Base-by-base conservation (phyloP, 148 eudicot genomes). In the Selenicereus undatus region DNA sequence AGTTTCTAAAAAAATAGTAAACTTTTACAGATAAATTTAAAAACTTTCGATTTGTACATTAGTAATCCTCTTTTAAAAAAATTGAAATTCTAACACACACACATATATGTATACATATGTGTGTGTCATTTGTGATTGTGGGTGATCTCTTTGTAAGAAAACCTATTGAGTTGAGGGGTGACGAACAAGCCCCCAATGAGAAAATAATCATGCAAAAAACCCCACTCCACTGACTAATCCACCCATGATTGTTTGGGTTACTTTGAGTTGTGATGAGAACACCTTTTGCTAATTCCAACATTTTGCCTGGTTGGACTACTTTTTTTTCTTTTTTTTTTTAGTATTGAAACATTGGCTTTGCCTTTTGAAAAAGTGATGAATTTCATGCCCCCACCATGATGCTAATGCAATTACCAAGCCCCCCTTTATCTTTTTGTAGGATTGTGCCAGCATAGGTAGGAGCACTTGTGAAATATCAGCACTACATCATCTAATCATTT, bases 201-300 rank as follows among this genome's bases (percentile, higher is more conserved):
- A 72, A 77, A 77, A 72, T 72, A 72, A 82, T 72, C 32, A 77
- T n/a, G 45, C 10, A 76, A 54, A 32, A 76, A 70, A 74, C 39
- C 76, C 58, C 73, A 50, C 29, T 48, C 80, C 73, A 77, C 81
- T 20, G 11, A 72, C 68, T 73, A 51, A 60, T 14, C 24, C 54
- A 13, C 11, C 35, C 30, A 29, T 26, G 76, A 74, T 24, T 74
- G 76, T 30, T 26, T 48, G 4, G 68, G 27, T n/a, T 36, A 14
- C 35, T 45, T 45, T 22, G 6, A 18, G 22, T 73, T 48, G n/a
- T 17, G 43, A 42, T 21, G 30, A 26, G 35, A 27, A 6, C 72
- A 48, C 50, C 85, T 79, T 83, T 83, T 79, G 85, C 20, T 54
- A 83, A 79, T 75, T 83, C 79, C 85, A 83, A 79, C 36, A 43